A percentile compares a stretch with the other conserved stretches of the same genome.
Conservation (phyloP, 495 filamentous ascomycete genomes). For the Xylaria flabelliformis region DNA sequence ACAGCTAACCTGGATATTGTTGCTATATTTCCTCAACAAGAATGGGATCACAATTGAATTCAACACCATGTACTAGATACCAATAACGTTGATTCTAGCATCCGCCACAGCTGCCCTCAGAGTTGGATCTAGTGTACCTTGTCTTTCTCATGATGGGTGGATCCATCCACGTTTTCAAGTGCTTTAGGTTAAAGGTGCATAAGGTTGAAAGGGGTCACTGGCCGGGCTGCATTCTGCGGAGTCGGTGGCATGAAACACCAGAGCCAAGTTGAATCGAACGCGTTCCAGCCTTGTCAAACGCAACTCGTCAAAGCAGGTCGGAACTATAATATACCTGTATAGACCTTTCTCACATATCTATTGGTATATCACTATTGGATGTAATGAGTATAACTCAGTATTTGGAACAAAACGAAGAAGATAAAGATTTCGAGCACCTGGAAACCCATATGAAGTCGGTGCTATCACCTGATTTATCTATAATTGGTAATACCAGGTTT, state of each 20-base stretch:
- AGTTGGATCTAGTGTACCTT: not conserved
- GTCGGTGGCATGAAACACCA: not conserved
- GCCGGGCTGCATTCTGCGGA: not conserved
- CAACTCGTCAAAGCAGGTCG: not conserved
- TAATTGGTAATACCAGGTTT: not conserved
- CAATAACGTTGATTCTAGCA: not conserved
- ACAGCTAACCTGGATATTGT: not conserved
- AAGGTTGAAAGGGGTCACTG: not conserved
- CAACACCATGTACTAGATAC: not conserved
- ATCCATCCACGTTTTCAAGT: not conserved
- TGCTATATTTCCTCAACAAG: not conserved
- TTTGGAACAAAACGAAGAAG: not conserved
- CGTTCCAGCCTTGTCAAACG: not conserved
- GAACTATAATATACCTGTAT: not conserved
- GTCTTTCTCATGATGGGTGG: constrained; percentile 1
- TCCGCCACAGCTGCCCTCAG: not conserved
- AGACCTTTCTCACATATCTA: not conserved
- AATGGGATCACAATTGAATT: not conserved
- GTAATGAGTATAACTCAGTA: not conserved
- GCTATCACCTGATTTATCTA: not conserved
- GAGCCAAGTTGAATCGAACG: constrained; percentile 2
- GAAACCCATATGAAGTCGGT: not conserved
- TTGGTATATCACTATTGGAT: not conserved
- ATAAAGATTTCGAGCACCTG: not conserved
- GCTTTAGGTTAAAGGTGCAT: constrained; percentile 12